Conservation (phyloP, 768 basidiomycete genomes). For the Calocybe cyanea region DNA sequence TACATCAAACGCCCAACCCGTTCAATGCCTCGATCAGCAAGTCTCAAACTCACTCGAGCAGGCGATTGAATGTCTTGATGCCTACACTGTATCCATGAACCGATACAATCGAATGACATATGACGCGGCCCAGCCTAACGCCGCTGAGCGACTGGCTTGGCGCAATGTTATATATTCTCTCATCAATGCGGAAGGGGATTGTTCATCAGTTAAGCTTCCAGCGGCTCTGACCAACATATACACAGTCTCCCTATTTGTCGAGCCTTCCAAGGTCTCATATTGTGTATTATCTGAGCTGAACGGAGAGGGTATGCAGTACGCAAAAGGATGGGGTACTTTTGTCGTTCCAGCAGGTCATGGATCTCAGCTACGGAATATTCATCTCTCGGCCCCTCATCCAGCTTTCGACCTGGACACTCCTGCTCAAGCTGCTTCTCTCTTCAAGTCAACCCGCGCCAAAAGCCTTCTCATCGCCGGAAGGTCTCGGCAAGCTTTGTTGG, state of each 20-base stretch:
- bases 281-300: slow-evolving; percentile 28
- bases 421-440: slow-evolving; percentile 34
- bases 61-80: slow-evolving; percentile 25
- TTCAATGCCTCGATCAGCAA: not conserved
- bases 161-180: slow-evolving; percentile 21
- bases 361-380: slow-evolving; percentile 24
- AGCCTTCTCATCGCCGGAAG: slow-evolving; percentile 38
- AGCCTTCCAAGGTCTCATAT: slow-evolving; percentile 21
- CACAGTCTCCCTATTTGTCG: slow-evolving; percentile 22
- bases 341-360: slow-evolving; percentile 25
- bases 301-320: slow-evolving; percentile 11
- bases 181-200: slow-evolving; percentile 27
- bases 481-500: slow-evolving; percentile 28
- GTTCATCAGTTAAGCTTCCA: slow-evolving; percentile 26
- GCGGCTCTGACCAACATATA: slow-evolving; percentile 23
- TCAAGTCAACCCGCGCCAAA: slow-evolving; percentile 23
- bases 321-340: slow-evolving; percentile 35
- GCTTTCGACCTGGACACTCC: slow-evolving; percentile 32
- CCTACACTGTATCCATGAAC: slow-evolving; percentile 24
- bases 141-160: slow-evolving; percentile 25
- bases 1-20: slow-evolving; percentile 2
- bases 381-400: slow-evolving; percentile 42
- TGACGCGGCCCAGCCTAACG: slow-evolving; percentile 28
- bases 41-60: slow-evolving; percentile 7
- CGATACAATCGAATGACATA: slow-evolving; percentile 28